Base-by-base conservation (phyloP, 108 stramenopile species). In the Mayamaea pseudoterrestris region DNA sequence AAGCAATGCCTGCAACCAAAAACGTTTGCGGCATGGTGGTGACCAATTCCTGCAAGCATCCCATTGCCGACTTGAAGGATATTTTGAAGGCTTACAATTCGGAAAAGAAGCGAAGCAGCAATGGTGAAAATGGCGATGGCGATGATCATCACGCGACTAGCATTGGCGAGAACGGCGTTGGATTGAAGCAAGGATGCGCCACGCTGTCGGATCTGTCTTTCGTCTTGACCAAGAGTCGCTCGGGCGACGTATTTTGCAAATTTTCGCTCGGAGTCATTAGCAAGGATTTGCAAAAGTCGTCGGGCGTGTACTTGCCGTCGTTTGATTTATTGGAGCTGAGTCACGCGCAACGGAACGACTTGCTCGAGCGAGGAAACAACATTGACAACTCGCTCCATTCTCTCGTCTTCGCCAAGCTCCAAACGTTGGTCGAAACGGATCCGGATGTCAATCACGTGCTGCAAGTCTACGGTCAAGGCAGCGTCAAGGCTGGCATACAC, bases 121-220 rank as follows among this genome's bases (percentile, higher is more conserved):
- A 60, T 2, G 63, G 63, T 23, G 63, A 65, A 57, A 60, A 65
- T 54, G 63, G 63, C 25, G 58, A 60, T n/a, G 63, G 63, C n/a
- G n/a, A n/a, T n/a, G n/a, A n/a, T n/a, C 37, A 39, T 18, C 3
- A 5, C 3, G 20, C 37, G 8, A 54, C 35, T 2, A 51, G 39
- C 9, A 53, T 65, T 2, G 63, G 63, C 22, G 63, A 65, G 49
- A 60, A 65, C 50, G 63, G 63, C 25, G 58, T 65, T n/a, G 63
- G 63, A 30, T 32, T 65, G 9, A 65, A 65, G n/a, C 63, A 65
- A 30, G 58, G 41, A 17, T 53, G 58, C 32, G 63, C 58, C 1
- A 52, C 58, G 5, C 37, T 65, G 27, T 24, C 50, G 20, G 50
- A 65, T 31, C 23, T 65, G 25, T 41, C 47, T 18, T 60, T 65